Base-by-base conservation (phyloP, 139 green algal genomes). In the Coccomyxa sp. region DNA sequence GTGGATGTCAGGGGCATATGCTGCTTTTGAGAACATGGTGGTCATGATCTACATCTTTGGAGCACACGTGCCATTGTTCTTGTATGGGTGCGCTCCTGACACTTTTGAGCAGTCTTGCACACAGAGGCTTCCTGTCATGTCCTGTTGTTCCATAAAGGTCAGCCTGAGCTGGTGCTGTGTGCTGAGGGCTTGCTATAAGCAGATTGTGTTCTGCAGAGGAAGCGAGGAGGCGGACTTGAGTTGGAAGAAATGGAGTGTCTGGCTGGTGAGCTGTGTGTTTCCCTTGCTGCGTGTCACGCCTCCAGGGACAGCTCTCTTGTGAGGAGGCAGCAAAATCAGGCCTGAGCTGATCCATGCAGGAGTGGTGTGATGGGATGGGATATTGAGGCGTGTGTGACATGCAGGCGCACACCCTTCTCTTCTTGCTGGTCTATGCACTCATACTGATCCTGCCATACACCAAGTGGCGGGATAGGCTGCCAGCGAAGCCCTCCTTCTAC, bases 221-320 rank as follows among this genome's bases (percentile, higher is more conserved):
- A 44, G 33, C 16, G 44, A 70, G 50, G 74, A 78, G 12, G 50
- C 27, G 7, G 85, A 89, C 58, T 76, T 83, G 85, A 22, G 27
- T 31, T 89, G 85, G 85, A 81, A 70, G 75, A 91, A 91, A 70
- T 91, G 87, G 85, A 39, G 73, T 39, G 90, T 90, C 80, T 91
- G 87, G 87, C 39, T 86, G 55, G 6, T 87, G 35, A 31, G 70
- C 9, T n/a, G n/a, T n/a, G n/a, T n/a, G n/a, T n/a, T n/a, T n/a
- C n/a, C n/a, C n/a, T n/a, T n/a, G n/a, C n/a, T n/a, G n/a, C n/a
- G n/a, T n/a, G n/a, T n/a, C n/a, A n/a, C n/a, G n/a, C n/a, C n/a
- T n/a, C n/a, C n/a, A n/a, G n/a, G n/a, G n/a, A n/a, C n/a, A n/a
- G n/a, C n/a, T n/a, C n/a, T n/a, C n/a, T n/a, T n/a, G n/a, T n/a